phyloP scores from a whole-genome alignment of 305 asterid species.

The Fraxinus dipetala region DNA sequence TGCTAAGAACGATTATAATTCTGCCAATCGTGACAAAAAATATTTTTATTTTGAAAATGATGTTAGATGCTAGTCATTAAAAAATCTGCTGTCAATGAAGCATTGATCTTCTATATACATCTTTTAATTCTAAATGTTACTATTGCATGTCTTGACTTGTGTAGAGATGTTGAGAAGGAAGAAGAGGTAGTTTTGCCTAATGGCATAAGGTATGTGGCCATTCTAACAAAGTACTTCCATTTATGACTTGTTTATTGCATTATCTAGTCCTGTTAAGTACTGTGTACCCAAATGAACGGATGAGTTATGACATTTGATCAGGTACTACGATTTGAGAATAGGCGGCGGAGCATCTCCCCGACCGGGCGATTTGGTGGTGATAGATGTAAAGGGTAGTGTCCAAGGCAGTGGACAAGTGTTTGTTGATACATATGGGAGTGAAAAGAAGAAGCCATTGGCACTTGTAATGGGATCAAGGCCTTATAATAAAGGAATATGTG shows the following conservation, averaged over 20 bases:
- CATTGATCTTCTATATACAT: neutral
- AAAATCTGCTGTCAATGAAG: neutral
- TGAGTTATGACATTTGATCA: neutral
- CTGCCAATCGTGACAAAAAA: neutral
- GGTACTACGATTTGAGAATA: constrained; percentile 62
- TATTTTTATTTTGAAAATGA: neutral
- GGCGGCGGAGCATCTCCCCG: constrained; percentile 68
- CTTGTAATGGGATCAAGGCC: constrained; percentile 82
- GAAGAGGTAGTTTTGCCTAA: constrained; percentile 73
- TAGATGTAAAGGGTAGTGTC: constrained; percentile 65
- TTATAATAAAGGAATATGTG: constrained; percentile 71
- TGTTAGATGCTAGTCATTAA: neutral
- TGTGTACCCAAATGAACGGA: neutral
- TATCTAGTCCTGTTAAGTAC: neutral
- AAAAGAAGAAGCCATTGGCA: constrained; percentile 57
- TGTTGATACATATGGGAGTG: constrained; percentile 57
- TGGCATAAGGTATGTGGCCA: constrained; percentile 55
- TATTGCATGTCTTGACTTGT: neutral
- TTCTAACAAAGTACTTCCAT: neutral
- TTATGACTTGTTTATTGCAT: neutral
- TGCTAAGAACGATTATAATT: neutral
- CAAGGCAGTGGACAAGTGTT: constrained; percentile 55
- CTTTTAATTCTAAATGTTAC: neutral
- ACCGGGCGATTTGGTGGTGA: constrained; percentile 68
- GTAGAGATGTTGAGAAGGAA: constrained; percentile 76